Evolutionary conservation across 169 alveolate genomes (phyloP), one percentile per base, ranked within the genome.

Genomic region (Theileria parva): DNA sequence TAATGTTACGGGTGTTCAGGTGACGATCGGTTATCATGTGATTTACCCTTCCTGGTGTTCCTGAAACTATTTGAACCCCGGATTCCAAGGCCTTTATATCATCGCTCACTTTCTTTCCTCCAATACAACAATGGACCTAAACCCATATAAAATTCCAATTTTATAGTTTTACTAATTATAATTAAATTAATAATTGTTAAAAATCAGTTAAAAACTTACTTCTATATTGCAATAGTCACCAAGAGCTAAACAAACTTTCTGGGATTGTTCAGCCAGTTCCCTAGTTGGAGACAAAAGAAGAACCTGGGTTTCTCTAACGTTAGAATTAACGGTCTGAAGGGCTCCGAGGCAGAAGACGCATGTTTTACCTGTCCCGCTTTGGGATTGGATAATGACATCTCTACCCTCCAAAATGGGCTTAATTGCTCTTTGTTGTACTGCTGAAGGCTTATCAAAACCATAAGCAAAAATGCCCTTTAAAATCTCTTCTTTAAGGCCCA

Each of bases 391-490:
- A 37, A 98, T 96, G 39, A 97, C 97, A 88, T 98, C 99, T 67
- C 99, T 92, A 19, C 99, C 99, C 80, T 96, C 91, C 65, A 96
- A 87, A 55, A 98, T 97, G 21, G 99, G 99, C 57, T 96, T 94
- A 75, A 98, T 97, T 51, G 99, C 99, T 75, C 99, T 95, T 87
- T 97, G 97, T 94, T 98, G 99, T 19, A 98, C 99, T 15, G 99
- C 99, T 21, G 99, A 97, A 27, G 99, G 99, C 74, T 96, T 95
- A 91, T 97, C 99, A 85, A 98, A 97, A 28, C 99, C 99, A 88
- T 95, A 98, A 27, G 99, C 96, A 80, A 95, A 97, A 67, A 98
- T 95, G 63, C 99, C 99, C 88, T 98, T 96, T 53, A 98, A 92
- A 32, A 97, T 91, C 73, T 97, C 98, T 85, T 97, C 99, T 68